phyloP scores from a whole-genome alignment of 2,329 filamentous ascomycete genomes.

The Chaetomium sp. region DNA sequence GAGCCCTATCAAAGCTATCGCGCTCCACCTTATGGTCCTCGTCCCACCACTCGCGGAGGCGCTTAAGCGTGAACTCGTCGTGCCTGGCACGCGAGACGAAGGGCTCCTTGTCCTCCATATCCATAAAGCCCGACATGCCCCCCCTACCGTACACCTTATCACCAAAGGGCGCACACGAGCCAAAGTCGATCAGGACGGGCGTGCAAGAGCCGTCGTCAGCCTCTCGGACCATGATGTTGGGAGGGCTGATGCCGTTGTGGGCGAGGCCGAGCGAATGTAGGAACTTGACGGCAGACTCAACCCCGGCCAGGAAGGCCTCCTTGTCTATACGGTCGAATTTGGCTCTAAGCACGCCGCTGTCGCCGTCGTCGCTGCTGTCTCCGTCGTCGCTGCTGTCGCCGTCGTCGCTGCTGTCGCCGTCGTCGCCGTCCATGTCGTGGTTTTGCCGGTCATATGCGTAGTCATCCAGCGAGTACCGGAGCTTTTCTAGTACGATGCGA shows the following conservation, averaged over 20 bases:
- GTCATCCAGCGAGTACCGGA: neutral
- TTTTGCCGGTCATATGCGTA: neutral
- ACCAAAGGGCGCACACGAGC: neutral
- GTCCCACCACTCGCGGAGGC: slow-evolving; percentile 10
- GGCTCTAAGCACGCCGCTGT: neutral
- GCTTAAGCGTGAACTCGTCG: neutral
- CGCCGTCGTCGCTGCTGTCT: too few relatives aligned
- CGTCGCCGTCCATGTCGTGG: too few relatives aligned
- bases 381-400: too few relatives aligned
- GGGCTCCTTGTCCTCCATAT: neutral
- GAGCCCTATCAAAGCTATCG: too few relatives aligned
- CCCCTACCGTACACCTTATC: neutral
- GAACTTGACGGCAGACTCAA: neutral
- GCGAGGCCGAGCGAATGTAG: slow-evolving; percentile 1
- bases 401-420: too few relatives aligned
- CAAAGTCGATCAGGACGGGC: neutral
- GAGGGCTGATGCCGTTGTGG: neutral
- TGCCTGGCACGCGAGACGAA: neutral
- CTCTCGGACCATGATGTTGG: neutral
- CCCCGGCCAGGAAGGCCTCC: neutral
- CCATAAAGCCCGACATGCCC: neutral
- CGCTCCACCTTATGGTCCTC: neutral
- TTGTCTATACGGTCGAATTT: neutral
- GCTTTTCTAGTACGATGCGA: neutral
- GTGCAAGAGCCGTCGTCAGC: neutral